Evolutionary conservation across 495 filamentous ascomycete genomes (phyloP), one percentile per base, ranked within the genome.

Genomic region (Bryoglossum gracile): DNA sequence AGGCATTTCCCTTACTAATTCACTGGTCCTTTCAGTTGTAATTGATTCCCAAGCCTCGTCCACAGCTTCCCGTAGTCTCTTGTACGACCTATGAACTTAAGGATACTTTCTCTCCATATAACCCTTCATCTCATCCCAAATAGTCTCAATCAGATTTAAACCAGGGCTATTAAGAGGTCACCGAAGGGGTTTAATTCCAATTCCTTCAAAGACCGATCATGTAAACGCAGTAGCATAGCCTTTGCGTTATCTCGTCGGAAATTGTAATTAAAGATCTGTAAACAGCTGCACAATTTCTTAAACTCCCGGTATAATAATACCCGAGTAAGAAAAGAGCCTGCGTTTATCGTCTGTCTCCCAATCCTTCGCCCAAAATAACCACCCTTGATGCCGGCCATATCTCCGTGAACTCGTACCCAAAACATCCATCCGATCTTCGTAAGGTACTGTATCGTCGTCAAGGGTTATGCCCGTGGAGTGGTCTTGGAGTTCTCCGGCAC

Each of bases 1-100:
- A 2, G 17, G 14, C 37, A 54, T 54, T 13, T 10, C 9, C 18
- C 38, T 17, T 22, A 43, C 40, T 11, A 54, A 35, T n/a, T 43
- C 51, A 19, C 33, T 42, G 17, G 50, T 19, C 16, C 35, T 26
- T 8, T 54, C 34, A 17, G 42, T 4, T 8, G 40, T 42, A 42
- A 50, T 54, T 32, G 47, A 54, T 5, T 50, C 38, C 51, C 35
- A 54, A 30, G 45, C 51, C 26, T 54, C 50, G 3, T 25, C 4
- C 3, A 54, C 24, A 5, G 19, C 51, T 39, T 23, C 9, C 28
- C 49, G 14, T 35, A 51, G 23, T 18, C 49, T 33, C 5, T 21
- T 22, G 38, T 46, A 51, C 5, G 4, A 21, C 3, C 47, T 50
- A 38, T 50, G 25, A 5, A 50, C 37, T 18, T 50, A 13, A 32